Evolutionary conservation across 78 protist species (phyloP), one percentile per base, ranked within the genome.

Genomic region (Polysphondylium violaceum): DNA sequence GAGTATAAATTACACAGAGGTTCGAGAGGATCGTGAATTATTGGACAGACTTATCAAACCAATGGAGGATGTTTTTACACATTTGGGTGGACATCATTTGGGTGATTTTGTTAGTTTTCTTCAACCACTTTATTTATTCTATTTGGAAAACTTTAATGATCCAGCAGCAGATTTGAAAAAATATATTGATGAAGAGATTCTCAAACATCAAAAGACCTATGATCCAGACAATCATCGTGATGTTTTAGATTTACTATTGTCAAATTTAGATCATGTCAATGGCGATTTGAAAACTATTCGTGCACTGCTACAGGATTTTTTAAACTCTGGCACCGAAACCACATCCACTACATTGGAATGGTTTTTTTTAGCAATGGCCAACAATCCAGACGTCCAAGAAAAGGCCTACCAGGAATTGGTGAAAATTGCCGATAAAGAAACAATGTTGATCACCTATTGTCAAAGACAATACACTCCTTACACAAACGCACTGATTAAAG

Each of bases 311-410:
- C 35, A 35, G 2, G 86, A 75, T 41, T 17, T 75, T 16, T 40
- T 75, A 11, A 25, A 5, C 3, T 51, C 86, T 2, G 86, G 86
- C 17, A 1, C 63, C 7, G 63, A 75, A 1, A 40, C 86, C n/a
- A 59, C 41, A 19, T 38, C 63, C 23, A 21, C 33, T 14, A 38
- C 43, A 19, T 27, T 75, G 29, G 41, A 55, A 29, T 75, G 86
- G 86, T 75, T 75, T 27, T 36, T 75, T 3, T 40, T 75, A 38
- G n/a, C 38, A n/a, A 40, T 75, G 53, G 16, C 51, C 3, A 75
- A 75, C 27, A 21, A 75, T 41, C 72, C 68, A n/a, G 17, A 3
- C 12, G 40, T 43, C 9, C 86, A 75, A 59, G 41, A 59, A 1
- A 40, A 27, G n/a, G 63, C 63, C 0, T 59, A 75, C 25, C 25